Evolutionary conservation across 306 rosid genomes (phyloP), one percentile per base, ranked within the genome.

Genomic region (Glycine soja): DNA sequence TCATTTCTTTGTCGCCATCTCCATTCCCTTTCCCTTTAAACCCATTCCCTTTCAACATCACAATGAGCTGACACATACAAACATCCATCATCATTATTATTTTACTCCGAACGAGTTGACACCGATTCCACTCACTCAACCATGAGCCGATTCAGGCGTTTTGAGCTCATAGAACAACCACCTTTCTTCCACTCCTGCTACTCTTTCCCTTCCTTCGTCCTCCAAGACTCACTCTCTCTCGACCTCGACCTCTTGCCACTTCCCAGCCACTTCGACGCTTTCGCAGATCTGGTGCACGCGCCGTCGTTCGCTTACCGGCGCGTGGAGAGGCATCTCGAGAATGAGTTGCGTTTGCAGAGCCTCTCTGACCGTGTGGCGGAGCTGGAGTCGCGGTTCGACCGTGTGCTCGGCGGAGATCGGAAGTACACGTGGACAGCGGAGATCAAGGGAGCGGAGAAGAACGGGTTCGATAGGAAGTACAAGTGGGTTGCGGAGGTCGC

Each of bases 341-440:
- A 72, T 2, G 94, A 86, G 63, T 10, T 82, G 24, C 38, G 81
- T 77, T 56, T 91, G 83, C 85, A 83, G 86, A 87, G 75, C 34
- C 79, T 95, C 74, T 5, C 78, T 75, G 96, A 91, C 77, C 88
- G 94, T 34, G 97, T 95, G 19, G 19, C 88, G 5, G 83, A 91
- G 82, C 48, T 93, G 14, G 99, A 95, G 79, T 84, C 94, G 16
- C 90, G 89, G 7, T 89, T 95, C 50, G 92, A 95, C 32, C 90
- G 93, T 57, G 82, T 88, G 12, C 14, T 45, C 9, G 62, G 5
- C 13, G 86, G 82, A 2, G 90, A 88, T 54, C 90, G 97, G 82
- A 95, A 93, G 88, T 93, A 95, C 89, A 89, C 90, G 12, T 91
- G 88, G 94, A 92, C 94, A 61, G 90, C 95, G 78, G 97, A 93